Evolutionary conservation across 345 rosid species (phyloP), one percentile per base, ranked within the genome.

Genomic region (Hibiscus tridactylites): DNA sequence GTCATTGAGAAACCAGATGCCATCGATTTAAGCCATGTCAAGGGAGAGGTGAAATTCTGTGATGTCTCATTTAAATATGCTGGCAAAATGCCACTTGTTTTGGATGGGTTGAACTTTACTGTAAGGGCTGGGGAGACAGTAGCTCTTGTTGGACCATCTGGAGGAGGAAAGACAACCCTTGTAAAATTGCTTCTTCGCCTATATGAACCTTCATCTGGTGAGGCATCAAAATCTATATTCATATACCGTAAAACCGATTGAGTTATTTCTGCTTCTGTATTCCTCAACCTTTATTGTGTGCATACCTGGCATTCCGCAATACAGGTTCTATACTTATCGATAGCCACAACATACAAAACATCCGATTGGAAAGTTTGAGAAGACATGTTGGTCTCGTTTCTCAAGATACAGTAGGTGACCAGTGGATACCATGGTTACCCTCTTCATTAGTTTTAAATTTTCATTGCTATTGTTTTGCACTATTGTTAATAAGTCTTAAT

Each of bases 111-210:
- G 81, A 87, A 83, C 84, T 90, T 94, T 77, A 96, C 87, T 80
- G 79, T 94, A 61, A 83, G 77, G 83, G 97, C 96, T 73, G 98
- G 98, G 74, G 98, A 94, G 88, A 91, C 91, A 61, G 75, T 91
- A 71, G 97, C 98, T 56, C 80, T 94, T 68, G 88, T 88, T 63
- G 97, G 98, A 47, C 97, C 95, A 73, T 94, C 98, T 64, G 98
- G 98, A 68, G 98, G 97, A 76, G 98, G 98, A 70, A 94, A 94
- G 88, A 88, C 98, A 26, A 91, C 98, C n/a, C 87, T 94, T 16
- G 81, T 82, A 67, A 94, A 91, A 88, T 78, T 94, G 88, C 95
- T 94, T 81, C 97, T 94, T 79, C 95, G 89, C 64, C 91, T 94
- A 60, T 94, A 91, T 70, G 89, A 94, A 76, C 90, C 95, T 73